Base-by-base conservation (phyloP, 2,329 filamentous ascomycete genomes). In the Calonectria naviculata region DNA sequence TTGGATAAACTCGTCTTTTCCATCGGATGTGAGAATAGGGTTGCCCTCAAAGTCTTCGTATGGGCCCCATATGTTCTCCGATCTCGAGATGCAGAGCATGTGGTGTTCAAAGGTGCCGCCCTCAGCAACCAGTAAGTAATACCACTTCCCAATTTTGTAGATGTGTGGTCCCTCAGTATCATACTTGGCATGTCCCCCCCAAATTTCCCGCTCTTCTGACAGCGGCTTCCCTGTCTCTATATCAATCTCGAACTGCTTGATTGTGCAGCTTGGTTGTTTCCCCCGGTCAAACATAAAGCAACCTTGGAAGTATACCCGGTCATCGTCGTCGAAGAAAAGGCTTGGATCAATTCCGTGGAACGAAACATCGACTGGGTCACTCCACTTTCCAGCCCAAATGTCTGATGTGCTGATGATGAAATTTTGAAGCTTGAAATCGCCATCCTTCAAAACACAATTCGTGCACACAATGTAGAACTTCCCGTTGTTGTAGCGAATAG, bases 91-190 rank as follows among this genome's bases (percentile, higher is more conserved):
- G 6, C 65, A 74, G 9, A 78, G 62, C 71, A 77, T 74, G 54
- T 79, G 77, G 46, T 79, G 76, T 4, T 77, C 78, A 64, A 78
- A 75, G 0, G 84, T 86, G 8, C 84, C 85, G 0, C 85, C 85
- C 68, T 87, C 85, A 0, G 85, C 83, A 2, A 84, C 84, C 5
- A 86, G 78, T 5, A 87, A 78, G 66, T 86, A 86, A 68, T 84
- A 87, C 67, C 81, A 85, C 3, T 74, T 78, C 6, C 75, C 84
- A 80, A 81, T 81, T 70, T 85, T 85, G 75, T 85, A 85, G 19
- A 87, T 81, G 68, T 87, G 85, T 6, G 78, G 76, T 0, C 79
- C 78, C 34, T 80, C 78, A 0, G 78, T 75, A 29, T 77, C 74
- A 4, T 76, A 75, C 8, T 49, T 65, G 1, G 74, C 72, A n/a